Evolutionary conservation across 2,329 filamentous ascomycete species (phyloP), one percentile per base, ranked within the genome.

Genomic region (Onygenales sp.): DNA sequence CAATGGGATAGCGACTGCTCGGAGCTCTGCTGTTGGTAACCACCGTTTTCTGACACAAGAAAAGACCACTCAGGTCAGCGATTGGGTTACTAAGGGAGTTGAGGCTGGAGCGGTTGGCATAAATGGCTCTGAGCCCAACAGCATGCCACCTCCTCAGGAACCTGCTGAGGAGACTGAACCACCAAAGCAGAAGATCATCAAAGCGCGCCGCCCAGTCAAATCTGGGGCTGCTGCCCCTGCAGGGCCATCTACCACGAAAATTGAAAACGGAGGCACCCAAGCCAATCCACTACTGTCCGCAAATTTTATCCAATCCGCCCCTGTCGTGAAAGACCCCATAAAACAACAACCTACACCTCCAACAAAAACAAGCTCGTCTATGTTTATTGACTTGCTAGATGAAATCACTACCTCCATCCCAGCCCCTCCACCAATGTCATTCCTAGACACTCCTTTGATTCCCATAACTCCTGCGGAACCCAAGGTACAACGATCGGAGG

Each of bases 41-140:
- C 63, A 67, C 52, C 60, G 59, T 35, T 66, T 57, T 41, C 45
- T 68, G 9, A 61, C 59, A 6, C 47, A 55, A 1, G 64, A 67
- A 45, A 67, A 67, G 43, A 61, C 55, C 6, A 62, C 61, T 11
- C 58, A 59, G 41, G 65, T 68, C 9, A 60, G 62, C 44, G 54
- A 62, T 46, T 68, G 65, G 65, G 64, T 66, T 36, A 50, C 55
- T 10, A 61, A 66, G 21, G 57, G 61, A 2, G 46, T 59, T 46
- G 55, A 58, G 33, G 58, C 59, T 17, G 63, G 58, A 6, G 55
- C 54, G 13, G 47, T 57, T 36, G 53, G 50, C 3, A 17, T 39
- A 8, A 46, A 46, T 21, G 54, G 36, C 21, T 44, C 50, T 38
- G 52, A 58, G 27, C 48, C 47, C 32, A 55, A 46, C 44, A 54